Base-by-base conservation (phyloP, 345 rosid genomes). In the Gossypioides kirkii region DNA sequence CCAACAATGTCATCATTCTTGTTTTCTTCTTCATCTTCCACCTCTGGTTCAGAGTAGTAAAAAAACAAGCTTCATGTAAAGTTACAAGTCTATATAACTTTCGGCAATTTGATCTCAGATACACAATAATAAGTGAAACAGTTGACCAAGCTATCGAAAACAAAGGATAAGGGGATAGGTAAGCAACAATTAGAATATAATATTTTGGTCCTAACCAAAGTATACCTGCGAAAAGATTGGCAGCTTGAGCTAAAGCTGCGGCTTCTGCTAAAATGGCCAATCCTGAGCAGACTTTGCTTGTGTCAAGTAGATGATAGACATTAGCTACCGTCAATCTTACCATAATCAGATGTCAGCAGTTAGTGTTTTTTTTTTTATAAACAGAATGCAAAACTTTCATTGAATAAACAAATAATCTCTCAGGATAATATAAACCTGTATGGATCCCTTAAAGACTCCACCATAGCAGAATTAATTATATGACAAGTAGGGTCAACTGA, bases 251-350 rank as follows among this genome's bases (percentile, higher is more conserved):
- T 56, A 47, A 73, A 4, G 55, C 58, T 5, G 84, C 80, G 55
- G 81, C 83, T 50, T 81, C 81, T 43, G 83, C 80, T 62, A 47
- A 73, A 23, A 50, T 26, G 59, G 74, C 76, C 77, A 84, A 73
- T 56, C 75, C 47, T 12, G 81, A 75, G 74, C 80, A 75, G 53
- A 81, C 67, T 63, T 79, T 66, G 54, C 54, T 82, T 12, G 61
- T 43, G 41, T 69, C 82, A 18, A 8, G 52, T 22, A 60, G 82
- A 71, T 47, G 73, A 72, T 69, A 50, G 46, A 58, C 58, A 56
- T 78, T 70, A 47, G 78, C 78, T 60, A 72, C 63, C 69, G 64
- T 28, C 4, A 74, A 74, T 17, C 82, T 79, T 69, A 43, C 63
- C 56, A 74, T 43, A 49, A 67, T 50, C 38, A 70, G 43, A 38